Conservation (phyloP, 768 basidiomycete species). For the Psilocybe sp. region DNA sequence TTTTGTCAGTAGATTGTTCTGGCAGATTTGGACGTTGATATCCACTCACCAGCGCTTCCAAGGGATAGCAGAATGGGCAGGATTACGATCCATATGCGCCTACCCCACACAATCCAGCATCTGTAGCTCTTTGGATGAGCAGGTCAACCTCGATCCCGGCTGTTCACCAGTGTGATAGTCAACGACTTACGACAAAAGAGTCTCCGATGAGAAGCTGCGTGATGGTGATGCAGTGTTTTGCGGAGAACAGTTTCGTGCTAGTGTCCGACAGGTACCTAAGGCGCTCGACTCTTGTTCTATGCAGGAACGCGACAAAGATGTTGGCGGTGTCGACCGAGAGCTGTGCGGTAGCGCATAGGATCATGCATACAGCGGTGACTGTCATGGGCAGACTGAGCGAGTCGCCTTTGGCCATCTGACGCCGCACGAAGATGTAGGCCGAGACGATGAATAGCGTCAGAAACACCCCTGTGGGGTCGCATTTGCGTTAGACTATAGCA, state of each 20-base stretch:
- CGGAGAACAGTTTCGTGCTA: constrained; percentile 8
- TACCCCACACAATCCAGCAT: constrained; percentile 11
- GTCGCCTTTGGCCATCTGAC: background rate
- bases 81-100: constrained; percentile 8
- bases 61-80: constrained; percentile 8
- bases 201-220: constrained; percentile 9
- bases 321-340: constrained; percentile 9
- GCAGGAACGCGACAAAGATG: constrained; percentile 8
- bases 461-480: constrained; percentile 2
- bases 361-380: constrained; percentile 8
- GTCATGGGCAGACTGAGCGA: constrained; percentile 9
- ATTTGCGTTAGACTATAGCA: background rate
- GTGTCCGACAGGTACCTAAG: constrained; percentile 4
- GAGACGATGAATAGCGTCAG: constrained; percentile 6
- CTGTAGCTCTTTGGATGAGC: constrained; percentile 5
- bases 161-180: background rate
- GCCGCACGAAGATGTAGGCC: constrained; percentile 7
- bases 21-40: background rate
- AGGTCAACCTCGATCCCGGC: too few species aligned
- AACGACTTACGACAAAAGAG: constrained; percentile 8
- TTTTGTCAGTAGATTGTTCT: background rate
- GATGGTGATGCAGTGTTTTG: constrained; percentile 8
- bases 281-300: constrained; percentile 4
- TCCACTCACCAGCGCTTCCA: constrained; percentile 7
- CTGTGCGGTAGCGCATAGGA: constrained; percentile 8